Evolutionary conservation across 2,329 filamentous ascomycete species (phyloP).

Genomic region (Cadophora sp.): DNA sequence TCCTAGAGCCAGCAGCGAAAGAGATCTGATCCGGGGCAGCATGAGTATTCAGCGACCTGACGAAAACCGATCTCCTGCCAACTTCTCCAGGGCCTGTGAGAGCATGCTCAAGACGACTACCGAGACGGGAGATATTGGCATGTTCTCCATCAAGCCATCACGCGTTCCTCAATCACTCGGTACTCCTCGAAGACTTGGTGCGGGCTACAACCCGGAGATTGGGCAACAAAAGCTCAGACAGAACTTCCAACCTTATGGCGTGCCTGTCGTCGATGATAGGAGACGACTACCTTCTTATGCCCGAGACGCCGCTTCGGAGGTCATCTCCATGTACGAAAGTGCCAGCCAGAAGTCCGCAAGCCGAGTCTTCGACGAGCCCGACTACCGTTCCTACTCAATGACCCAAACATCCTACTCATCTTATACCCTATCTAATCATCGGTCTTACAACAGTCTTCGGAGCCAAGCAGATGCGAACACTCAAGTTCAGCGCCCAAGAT

Average conservation of each 20-base stretch:
- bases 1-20: slow-evolving; percentile 32
- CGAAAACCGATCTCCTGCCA: slow-evolving; percentile 49
- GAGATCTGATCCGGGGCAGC: slow-evolving; percentile 3
- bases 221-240: slow-evolving; percentile 32
- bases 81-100: slow-evolving; percentile 61
- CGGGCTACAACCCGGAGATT: slow-evolving; percentile 29
- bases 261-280: slow-evolving; percentile 50
- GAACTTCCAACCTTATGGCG: slow-evolving; percentile 37
- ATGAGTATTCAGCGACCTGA: slow-evolving; percentile 4
- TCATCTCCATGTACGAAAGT: slow-evolving; percentile 61
- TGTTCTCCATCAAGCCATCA: slow-evolving; percentile 61
- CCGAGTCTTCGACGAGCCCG: slow-evolving; percentile 52
- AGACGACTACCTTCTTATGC: slow-evolving; percentile 54
- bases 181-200: slow-evolving; percentile 35
- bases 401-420: slow-evolving; percentile 52
- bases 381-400: slow-evolving; percentile 61
- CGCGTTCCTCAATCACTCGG: slow-evolving; percentile 40
- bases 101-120: slow-evolving; percentile 71
- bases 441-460: slow-evolving; percentile 56
- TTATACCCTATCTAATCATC: slow-evolving; percentile 53
- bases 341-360: slow-evolving; percentile 55
- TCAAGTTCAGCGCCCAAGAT: slow-evolving; percentile 59
- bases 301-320: slow-evolving; percentile 59
- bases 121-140: slow-evolving; percentile 69
- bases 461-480: slow-evolving; percentile 52